Conservation (phyloP, 2,329 filamentous ascomycete genomes). For the Daldinia eschscholtzii region DNA sequence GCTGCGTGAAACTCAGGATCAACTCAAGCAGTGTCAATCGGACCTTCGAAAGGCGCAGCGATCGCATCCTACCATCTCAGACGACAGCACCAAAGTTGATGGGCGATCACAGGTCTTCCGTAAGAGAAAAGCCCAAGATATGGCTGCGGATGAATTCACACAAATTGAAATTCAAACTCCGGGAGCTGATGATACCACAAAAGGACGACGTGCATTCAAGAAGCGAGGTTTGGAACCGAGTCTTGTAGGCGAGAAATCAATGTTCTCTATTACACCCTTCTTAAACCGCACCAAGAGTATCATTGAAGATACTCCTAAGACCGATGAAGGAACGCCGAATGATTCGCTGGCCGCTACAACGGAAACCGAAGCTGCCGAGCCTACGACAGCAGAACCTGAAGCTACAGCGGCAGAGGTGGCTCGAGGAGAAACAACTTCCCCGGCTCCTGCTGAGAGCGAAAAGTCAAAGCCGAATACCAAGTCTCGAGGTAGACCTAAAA, state of each 20-base stretch:
- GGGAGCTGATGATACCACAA: conserved; percentile 54
- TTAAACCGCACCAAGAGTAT: conserved; percentile 77
- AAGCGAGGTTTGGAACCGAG: conserved; percentile 70
- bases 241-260: conserved; percentile 85
- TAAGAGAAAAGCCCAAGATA: conserved; percentile 63
- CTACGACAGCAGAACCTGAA: conserved; percentile 21
- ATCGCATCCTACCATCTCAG: conserved; percentile 54
- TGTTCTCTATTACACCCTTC: conserved; percentile 94
- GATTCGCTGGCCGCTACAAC: conserved; percentile 47
- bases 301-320: conserved; percentile 58
- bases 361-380: conserved; percentile 32
- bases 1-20: conserved; percentile 75
- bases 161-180: conserved; percentile 62
- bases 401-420: conserved; percentile 29
- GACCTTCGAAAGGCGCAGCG: conserved; percentile 58
- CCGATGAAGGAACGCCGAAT: conserved; percentile 48
- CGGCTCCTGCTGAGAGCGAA: conserved; percentile 44
- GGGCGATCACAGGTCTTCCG: conserved; percentile 56
- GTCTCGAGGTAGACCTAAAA: conserved; percentile 62
- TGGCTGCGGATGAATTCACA: conserved; percentile 60
- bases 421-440: conserved; percentile 36
- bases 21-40: conserved; percentile 73
- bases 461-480: conserved; percentile 53
- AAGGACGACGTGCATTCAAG: conserved; percentile 61
- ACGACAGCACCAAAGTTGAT: conserved; percentile 52